Base-by-base conservation (phyloP, 2,329 filamentous ascomycete genomes). In the Rutstroemia sp. region DNA sequence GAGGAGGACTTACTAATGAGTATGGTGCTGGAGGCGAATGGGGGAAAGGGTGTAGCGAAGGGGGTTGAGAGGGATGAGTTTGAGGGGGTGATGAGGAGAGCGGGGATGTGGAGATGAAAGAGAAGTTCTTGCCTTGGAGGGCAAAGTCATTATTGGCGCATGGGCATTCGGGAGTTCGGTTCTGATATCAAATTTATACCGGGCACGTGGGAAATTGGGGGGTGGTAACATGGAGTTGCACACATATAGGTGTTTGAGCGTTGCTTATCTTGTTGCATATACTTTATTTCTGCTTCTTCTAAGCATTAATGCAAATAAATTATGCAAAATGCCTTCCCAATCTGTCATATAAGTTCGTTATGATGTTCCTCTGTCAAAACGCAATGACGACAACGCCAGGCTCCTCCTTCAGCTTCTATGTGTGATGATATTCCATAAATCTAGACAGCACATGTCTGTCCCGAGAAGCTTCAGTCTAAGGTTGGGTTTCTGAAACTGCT, bases 21-120 rank as follows among this genome's bases (percentile, higher is more conserved):
- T 75, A 99, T 99, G 94, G 87, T 99, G 57, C 75, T 91, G 49
- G 92, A 97, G 76, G 94, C 92, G 49, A 96, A 95, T 71, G 89
- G 88, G 2, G 90, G 89, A 1, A 83, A 79, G 4, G 86, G 87
- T 16, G 80, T 88, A 10, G 81, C 77, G 39, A 80, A 76, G 56
- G 89, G 88, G 7, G 92, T 95, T 9, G 82, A 77, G 42, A 76
- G 85, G 67, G 85, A 88, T 52, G 89, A 96, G 39, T 67, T 67
- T 63, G 65, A 68, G 58, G 59, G 50, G 3, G 63, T 69, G 3
- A 63, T 68, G 66, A 65, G 64, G 53, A 64, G 66, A 57, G 67
- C 67, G 16, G 67, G 67, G 30, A 61, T 67, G 46, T 69, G 65
- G 65, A 59, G 64, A 44, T 69, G 39, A 40, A n/a, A 19, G 9